Base-by-base conservation (phyloP, 352 stramenopile species). In the Phytopythium boreale region DNA sequence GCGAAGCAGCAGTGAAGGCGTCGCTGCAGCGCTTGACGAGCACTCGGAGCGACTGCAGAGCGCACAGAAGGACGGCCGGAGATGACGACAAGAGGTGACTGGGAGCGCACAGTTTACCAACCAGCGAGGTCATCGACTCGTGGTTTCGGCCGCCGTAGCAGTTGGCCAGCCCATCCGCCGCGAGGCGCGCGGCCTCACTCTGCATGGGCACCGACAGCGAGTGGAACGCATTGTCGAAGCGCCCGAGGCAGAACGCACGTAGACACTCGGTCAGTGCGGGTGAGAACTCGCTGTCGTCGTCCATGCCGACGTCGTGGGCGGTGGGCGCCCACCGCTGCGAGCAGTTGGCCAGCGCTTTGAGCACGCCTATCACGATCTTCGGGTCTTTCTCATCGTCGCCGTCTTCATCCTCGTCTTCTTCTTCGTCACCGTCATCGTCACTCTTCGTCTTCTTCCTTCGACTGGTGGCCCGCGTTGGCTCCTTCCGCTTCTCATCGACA, bases 31-130 rank as follows among this genome's bases (percentile, higher is more conserved):
- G 75, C 68, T 92, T 94, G 9, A 75, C 57, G 14, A 94, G 84
- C 15, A 90, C 72, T 62, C 80, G 59, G 2, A 94, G 68, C 55
- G 82, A 90, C 50, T 90, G 76, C 24, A 93, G 67, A 9, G 66
- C 73, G 27, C 80, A 72, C 12, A 80, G 31, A 4, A 71, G 62
- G 6, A 66, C 63, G 20, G 61, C 24, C 15, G 63, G n/a, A 22
- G 67, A 61, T 11, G 66, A 64, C 9, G 64, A 70, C 0, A 49
- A 61, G 8, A 92, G 63, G 1, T 74, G 68, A 44, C 87, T 78
- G 47, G 87, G 87, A 14, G 70, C 70, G 47, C 76, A 88, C n/a
- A 94, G 51, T 57, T 78, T 80, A 6, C 57, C 60, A 2, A 91
- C 62, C 22, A 93, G 57, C 26, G 62, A 39, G 11, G 34, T 64